A percentile compares a stretch with the other conserved stretches of the same genome.
Evolutionary conservation across 768 basidiomycete species (phyloP).

Genomic region (Hericium erinaceus): DNA sequence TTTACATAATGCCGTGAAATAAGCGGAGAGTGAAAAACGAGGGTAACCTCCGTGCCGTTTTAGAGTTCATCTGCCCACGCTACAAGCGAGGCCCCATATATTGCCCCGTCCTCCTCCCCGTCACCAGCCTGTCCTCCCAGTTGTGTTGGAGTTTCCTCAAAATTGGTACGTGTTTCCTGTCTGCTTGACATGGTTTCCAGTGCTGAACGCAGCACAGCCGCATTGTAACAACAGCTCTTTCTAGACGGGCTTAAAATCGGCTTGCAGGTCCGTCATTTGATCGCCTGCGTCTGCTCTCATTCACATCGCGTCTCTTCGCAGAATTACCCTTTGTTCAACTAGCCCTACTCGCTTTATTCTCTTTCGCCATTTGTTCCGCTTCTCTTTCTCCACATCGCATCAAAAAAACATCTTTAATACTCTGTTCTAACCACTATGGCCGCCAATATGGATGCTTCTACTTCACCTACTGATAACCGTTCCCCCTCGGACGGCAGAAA

Average conservation of each 20-base stretch:
- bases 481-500: constrained; percentile 61
- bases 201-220: constrained; percentile 26
- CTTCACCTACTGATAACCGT: constrained; percentile 62
- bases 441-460: constrained; percentile 60
- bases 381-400: constrained; percentile 40
- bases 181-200: constrained; percentile 1
- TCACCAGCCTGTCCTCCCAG: neutral
- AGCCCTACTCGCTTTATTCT: constrained; percentile 33
- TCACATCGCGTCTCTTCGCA: constrained; percentile 24
- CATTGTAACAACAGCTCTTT: constrained; percentile 78
- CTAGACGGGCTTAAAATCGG: constrained; percentile 68
- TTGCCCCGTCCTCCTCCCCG: neutral
- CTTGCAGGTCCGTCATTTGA: constrained; percentile 45
- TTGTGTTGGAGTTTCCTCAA: constrained; percentile 7
- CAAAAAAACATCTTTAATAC: constrained; percentile 31
- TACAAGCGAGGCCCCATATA: constrained; percentile 6
- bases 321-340: constrained; percentile 58
- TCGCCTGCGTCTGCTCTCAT: constrained; percentile 15
- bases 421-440: constrained; percentile 54
- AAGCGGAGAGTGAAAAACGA: neutral
- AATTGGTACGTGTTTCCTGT: constrained; percentile 5
- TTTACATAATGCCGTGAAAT: neutral
- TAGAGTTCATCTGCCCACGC: constrained; percentile 3
- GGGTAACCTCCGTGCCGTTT: constrained; percentile 2
- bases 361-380: constrained; percentile 30